phyloP scores from a whole-genome alignment of 805 yeast species.

The Kuraishia hungarica region DNA sequence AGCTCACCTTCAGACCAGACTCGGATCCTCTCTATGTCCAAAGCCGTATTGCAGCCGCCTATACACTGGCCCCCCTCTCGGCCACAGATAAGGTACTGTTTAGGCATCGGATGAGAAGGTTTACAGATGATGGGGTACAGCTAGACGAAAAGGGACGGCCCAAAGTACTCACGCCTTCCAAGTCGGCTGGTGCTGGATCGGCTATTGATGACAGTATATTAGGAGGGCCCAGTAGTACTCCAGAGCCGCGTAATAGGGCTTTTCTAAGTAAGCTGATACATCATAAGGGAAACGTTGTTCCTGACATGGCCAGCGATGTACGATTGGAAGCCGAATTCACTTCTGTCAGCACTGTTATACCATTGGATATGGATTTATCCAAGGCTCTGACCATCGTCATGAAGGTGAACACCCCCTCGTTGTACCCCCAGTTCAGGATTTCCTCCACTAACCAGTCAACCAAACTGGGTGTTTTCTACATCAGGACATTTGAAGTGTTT shows the following conservation, averaged over 20 bases:
- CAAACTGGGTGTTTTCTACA: background rate
- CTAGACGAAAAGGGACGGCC: background rate
- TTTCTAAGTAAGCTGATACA: background rate
- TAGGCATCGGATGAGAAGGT: background rate
- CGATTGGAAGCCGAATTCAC: background rate
- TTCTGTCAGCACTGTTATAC: background rate
- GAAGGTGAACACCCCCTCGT: background rate
- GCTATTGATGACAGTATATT: background rate
- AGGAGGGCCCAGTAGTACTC: background rate
- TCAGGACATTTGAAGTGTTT: background rate
- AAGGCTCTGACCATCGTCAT: background rate
- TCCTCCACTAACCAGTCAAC: background rate
- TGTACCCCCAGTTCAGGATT: background rate
- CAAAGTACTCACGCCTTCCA: background rate
- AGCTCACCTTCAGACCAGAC: background rate
- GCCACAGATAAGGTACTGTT: background rate
- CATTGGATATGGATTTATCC: background rate
- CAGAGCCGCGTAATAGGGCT: background rate
- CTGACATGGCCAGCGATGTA: background rate
- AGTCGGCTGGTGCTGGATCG: background rate
- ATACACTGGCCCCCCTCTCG: background rate
- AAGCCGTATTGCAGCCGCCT: background rate
- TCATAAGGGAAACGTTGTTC: background rate
- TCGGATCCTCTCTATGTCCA: background rate
- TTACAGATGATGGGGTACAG: background rate